Evolutionary conservation across 805 yeast genomes (phyloP).

Genomic region (Barnettozyma wickerhamii): DNA sequence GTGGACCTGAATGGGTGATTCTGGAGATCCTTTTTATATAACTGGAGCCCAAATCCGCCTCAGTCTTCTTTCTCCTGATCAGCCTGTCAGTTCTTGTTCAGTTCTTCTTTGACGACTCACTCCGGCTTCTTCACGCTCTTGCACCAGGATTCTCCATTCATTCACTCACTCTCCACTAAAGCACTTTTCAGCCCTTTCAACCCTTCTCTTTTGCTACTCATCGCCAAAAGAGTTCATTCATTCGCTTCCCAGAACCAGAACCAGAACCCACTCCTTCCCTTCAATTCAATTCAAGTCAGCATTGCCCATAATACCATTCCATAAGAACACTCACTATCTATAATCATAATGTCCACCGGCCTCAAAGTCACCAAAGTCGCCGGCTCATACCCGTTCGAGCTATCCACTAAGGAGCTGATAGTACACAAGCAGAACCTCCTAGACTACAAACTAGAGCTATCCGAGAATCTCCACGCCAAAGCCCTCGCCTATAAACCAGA

Average conservation of each 20-base stretch:
- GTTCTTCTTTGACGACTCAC: no score
- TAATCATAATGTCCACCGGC: constrained; percentile 26
- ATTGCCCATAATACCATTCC: no score
- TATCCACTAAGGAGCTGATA: constrained; percentile 45
- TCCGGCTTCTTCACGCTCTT: no score
- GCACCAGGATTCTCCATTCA: no score
- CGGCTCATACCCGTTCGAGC: constrained; percentile 22
- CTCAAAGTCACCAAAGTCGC: constrained; percentile 26
- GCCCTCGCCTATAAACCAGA: constrained; percentile 44
- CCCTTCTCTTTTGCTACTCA: no score
- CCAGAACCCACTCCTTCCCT: no score
- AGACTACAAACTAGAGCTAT: constrained; percentile 52
- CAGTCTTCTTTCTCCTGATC: not conserved
- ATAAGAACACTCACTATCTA: no score
- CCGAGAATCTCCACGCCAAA: constrained; percentile 33
- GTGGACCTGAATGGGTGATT: not conserved
- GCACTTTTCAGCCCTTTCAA: no score
- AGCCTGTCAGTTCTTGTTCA: not conserved
- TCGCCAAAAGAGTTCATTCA: no score
- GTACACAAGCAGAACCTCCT: constrained; percentile 41
- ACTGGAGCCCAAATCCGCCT: not conserved
- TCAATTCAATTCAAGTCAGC: no score
- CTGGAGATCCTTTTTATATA: not conserved
- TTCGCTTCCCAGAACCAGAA: no score
- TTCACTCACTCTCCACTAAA: no score